These are phyloP conservation scores for Dryadomyces quercus-mongolicae DNA, from an alignment of 2,329 filamentous ascomycete genomes.

Conservation along the genomic window DNA sequence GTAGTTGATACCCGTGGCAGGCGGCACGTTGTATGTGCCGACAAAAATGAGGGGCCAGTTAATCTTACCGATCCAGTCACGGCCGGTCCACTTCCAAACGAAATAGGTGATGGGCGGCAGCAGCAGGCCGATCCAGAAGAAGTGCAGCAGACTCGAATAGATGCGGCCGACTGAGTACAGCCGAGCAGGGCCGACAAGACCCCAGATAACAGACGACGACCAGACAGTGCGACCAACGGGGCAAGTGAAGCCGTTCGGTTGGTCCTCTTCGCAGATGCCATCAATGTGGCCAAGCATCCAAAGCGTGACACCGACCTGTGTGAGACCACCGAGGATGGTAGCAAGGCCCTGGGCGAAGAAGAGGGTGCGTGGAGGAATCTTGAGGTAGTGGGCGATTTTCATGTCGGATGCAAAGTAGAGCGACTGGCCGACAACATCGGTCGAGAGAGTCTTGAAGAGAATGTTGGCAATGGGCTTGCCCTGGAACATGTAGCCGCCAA, in stretches of 20 bases:
- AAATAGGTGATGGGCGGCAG: conserved; percentile 29
- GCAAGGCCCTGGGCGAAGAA: conserved; percentile 36
- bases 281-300: conserved; percentile 25
- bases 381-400: conserved; percentile 39
- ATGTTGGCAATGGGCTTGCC: conserved; percentile 34
- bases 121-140: conserved; percentile 35
- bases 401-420: conserved; percentile 35
- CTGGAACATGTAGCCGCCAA: conserved; percentile 33
- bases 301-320: conserved; percentile 24
- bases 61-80: conserved; percentile 21
- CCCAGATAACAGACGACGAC: conserved; percentile 37
- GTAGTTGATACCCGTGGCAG: conserved; percentile 23
- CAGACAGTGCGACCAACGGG: conserved; percentile 35
- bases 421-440: conserved; percentile 28
- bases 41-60: conserved; percentile 24
- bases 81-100: conserved; percentile 23
- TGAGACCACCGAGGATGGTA: conserved; percentile 32
- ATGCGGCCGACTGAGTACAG: conserved; percentile 33
- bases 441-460: conserved; percentile 28
- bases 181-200: conserved; percentile 35
- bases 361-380: conserved; percentile 32
- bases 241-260: conserved; percentile 34
- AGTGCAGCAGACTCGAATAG: conserved; percentile 33
- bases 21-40: conserved; percentile 25
- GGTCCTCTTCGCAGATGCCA: conserved; percentile 26